Conservation (phyloP, 2,329 filamentous ascomycete species). For the Ilyonectria robusta region DNA sequence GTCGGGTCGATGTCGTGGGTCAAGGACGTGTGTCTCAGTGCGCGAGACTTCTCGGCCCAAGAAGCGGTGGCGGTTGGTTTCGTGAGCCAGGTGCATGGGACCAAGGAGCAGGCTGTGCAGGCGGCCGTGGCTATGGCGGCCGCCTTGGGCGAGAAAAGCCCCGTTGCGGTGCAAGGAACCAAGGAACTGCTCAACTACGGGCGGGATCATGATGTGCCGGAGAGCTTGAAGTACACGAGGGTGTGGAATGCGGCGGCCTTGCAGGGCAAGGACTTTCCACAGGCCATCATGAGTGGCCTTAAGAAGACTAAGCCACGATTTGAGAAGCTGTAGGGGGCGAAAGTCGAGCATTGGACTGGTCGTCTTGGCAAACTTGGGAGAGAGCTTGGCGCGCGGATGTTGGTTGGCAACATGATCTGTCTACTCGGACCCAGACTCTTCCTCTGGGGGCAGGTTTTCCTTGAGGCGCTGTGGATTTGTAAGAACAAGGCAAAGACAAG, state of each 20-base stretch:
- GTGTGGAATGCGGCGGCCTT: slow-evolving; percentile 90
- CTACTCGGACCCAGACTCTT: slow-evolving; percentile 67
- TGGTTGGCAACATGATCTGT: background rate
- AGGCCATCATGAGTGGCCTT: slow-evolving; percentile 82
- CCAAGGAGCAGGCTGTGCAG: slow-evolving; percentile 74
- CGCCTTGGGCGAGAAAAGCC: slow-evolving; percentile 84
- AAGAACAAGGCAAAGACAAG: slow-evolving; percentile 21
- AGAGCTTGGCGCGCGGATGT: background rate
- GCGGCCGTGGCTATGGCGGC: slow-evolving; percentile 75
- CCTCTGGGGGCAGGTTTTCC: slow-evolving; percentile 66
- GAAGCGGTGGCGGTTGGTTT: slow-evolving; percentile 81
- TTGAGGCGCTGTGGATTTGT: slow-evolving; percentile 59
- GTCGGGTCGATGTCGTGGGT: slow-evolving; percentile 82
- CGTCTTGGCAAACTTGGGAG: background rate
- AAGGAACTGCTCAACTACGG: slow-evolving; percentile 90
- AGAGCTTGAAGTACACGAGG: slow-evolving; percentile 86
- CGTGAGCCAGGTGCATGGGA: slow-evolving; percentile 74
- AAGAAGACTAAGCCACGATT: slow-evolving; percentile 86
- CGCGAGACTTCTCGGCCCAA: slow-evolving; percentile 76
- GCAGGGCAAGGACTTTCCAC: slow-evolving; percentile 83
- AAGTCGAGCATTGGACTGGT: background rate
- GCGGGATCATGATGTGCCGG: slow-evolving; percentile 81
- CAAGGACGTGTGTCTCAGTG: slow-evolving; percentile 82
- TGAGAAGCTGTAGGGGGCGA: slow-evolving; percentile 77
- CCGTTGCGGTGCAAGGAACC: slow-evolving; percentile 88